These are phyloP conservation scores for Aquilaria yunnanensis DNA, from an alignment of 345 rosid genomes.

Conservation along the genomic window DNA sequence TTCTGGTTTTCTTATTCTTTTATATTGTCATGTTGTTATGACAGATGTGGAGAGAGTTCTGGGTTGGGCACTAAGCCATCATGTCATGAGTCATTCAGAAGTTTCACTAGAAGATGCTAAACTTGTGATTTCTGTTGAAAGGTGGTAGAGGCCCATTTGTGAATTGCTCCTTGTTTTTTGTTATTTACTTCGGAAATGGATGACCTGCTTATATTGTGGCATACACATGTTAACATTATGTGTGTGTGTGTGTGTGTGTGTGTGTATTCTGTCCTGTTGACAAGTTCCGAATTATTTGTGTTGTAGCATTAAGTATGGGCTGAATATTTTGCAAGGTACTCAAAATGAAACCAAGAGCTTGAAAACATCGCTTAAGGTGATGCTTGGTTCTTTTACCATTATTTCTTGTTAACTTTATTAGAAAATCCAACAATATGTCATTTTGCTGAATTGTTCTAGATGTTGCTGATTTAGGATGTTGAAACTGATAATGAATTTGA, in stretches of 20 bases:
- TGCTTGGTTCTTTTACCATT: neutral
- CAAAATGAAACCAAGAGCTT: conserved; percentile 69
- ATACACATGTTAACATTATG: neutral
- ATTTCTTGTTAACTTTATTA: neutral
- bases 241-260: no score
- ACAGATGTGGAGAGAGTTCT: conserved; percentile 81
- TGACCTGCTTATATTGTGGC: neutral
- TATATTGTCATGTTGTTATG: conserved; percentile 3
- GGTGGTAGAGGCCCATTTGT: conserved; percentile 24
- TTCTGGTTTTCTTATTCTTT: neutral
- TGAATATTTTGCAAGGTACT: conserved; percentile 58
- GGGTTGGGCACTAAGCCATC: conserved; percentile 81
- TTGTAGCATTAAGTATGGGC: conserved; percentile 64
- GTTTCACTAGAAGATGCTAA: conserved; percentile 44
- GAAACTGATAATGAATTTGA: conserved; percentile 97
- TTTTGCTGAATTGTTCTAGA: neutral
- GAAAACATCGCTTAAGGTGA: conserved; percentile 82
- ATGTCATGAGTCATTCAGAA: conserved; percentile 59
- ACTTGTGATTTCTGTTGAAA: conserved; percentile 58
- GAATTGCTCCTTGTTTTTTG: no score
- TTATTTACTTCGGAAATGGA: no score
- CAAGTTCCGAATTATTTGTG: conserved; percentile 12
- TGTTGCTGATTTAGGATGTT: conserved; percentile 59
- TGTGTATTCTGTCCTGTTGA: neutral
- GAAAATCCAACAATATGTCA: neutral